Evolutionary conservation across 257 asterid species (phyloP).

Genomic region (Buddleja alternifolia): DNA sequence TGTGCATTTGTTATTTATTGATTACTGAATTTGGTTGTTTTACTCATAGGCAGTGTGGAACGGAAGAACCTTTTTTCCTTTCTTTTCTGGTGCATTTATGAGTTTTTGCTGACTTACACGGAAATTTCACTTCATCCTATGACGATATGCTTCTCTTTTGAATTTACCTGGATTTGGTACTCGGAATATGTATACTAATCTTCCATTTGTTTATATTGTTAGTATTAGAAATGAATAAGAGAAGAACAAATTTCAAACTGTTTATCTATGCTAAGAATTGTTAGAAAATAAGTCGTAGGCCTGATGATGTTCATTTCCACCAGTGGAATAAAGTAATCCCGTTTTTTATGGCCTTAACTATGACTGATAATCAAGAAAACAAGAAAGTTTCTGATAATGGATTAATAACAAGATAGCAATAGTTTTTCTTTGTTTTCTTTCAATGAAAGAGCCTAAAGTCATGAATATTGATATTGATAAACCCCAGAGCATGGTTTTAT

Average conservation of each 20-base stretch:
- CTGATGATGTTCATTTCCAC: background rate
- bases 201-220: background rate
- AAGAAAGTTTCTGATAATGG: no score
- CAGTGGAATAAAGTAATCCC: background rate
- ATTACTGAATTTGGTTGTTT: background rate
- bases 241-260: background rate
- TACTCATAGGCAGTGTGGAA: conserved; percentile 11
- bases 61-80: background rate
- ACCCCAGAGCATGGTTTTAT: background rate
- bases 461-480: no score
- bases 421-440: no score
- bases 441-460: background rate
- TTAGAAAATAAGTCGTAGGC: background rate
- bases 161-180: background rate
- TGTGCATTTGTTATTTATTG: background rate
- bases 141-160: background rate
- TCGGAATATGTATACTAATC: background rate
- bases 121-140: background rate
- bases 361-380: background rate
- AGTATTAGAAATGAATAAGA: background rate
- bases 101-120: background rate
- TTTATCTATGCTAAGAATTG: background rate
- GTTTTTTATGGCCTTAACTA: background rate
- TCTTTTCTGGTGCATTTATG: background rate
- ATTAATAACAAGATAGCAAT: no score